Conservation (phyloP, 2,329 filamentous ascomycete genomes). For the Cladosporium oxysporum region DNA sequence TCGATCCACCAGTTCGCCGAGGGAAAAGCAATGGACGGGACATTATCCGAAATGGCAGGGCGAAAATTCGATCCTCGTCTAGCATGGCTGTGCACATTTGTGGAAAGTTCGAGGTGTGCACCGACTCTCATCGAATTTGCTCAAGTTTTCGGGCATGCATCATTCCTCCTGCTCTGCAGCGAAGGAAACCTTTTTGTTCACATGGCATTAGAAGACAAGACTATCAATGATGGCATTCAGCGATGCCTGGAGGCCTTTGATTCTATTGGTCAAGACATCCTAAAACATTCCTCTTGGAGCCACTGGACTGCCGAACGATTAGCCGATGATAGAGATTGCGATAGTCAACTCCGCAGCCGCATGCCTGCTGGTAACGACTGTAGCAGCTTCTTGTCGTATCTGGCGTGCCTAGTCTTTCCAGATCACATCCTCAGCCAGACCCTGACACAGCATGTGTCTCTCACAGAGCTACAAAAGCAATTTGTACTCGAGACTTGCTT, state of each 20-base stretch:
- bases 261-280: neutral
- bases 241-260: neutral
- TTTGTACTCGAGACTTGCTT: neutral
- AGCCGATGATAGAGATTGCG: too few relatives aligned
- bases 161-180: neutral
- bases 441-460: neutral
- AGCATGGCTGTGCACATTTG: neutral
- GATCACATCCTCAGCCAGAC: neutral
- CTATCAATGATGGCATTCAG: neutral
- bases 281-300: neutral
- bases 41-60: neutral
- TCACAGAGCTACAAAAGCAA: neutral
- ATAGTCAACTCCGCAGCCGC: neutral
- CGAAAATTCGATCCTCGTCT: neutral
- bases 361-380: neutral
- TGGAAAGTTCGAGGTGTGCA: neutral
- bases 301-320: neutral
- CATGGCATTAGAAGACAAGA: neutral
- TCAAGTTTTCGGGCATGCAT: neutral
- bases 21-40: neutral
- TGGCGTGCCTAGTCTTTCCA: neutral
- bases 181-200: neutral
- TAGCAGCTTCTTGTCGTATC: neutral
- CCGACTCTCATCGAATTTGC: neutral
- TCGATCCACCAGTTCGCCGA: neutral